Evolutionary conservation across 352 stramenopile genomes (phyloP).

Genomic region (Pythium grandisporangium): DNA sequence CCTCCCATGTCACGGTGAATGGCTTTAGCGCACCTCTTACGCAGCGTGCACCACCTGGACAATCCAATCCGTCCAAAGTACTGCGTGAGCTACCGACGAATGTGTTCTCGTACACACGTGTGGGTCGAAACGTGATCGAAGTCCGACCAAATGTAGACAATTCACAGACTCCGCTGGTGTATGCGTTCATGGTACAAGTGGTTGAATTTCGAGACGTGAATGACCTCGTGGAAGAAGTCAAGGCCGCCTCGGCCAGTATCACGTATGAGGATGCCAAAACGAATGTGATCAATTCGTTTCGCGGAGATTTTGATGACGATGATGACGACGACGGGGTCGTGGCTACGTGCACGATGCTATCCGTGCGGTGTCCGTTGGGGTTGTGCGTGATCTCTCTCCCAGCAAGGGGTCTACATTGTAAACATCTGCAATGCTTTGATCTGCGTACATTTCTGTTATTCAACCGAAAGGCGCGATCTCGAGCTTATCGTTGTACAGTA

Average conservation of each 20-base stretch:
- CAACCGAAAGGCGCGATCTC: conserved; percentile 82
- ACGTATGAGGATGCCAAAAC: conserved; percentile 68
- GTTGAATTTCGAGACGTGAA: conserved; percentile 57
- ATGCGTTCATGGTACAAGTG: conserved; percentile 67
- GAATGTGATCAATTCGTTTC: conserved; percentile 75
- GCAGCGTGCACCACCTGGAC: conserved; percentile 58
- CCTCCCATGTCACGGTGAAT: conserved; percentile 58
- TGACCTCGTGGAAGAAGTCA: conserved; percentile 51
- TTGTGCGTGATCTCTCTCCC: conserved; percentile 85
- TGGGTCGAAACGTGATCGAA: conserved; percentile 68
- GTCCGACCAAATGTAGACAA: conserved; percentile 65
- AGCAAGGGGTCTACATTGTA: conserved; percentile 85
- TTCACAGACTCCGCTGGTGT: conserved; percentile 36
- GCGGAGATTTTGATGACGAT: conserved; percentile 56
- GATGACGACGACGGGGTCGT: conserved; percentile 82
- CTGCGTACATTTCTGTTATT: conserved; percentile 88
- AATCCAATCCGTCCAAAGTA: conserved; percentile 76
- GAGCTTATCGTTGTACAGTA: conserved; percentile 85
- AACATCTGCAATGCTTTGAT: conserved; percentile 96
- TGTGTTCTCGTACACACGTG: conserved; percentile 56
- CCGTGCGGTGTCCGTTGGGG: conserved; percentile 80
- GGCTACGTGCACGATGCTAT: conserved; percentile 82
- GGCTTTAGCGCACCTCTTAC: conserved; percentile 57
- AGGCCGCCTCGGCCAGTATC: conserved; percentile 44
- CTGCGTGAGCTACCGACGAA: conserved; percentile 64